These are phyloP conservation scores for Tolypocladium ovalisporum DNA, from an alignment of 2,329 filamentous ascomycete species.

Conservation along the genomic window DNA sequence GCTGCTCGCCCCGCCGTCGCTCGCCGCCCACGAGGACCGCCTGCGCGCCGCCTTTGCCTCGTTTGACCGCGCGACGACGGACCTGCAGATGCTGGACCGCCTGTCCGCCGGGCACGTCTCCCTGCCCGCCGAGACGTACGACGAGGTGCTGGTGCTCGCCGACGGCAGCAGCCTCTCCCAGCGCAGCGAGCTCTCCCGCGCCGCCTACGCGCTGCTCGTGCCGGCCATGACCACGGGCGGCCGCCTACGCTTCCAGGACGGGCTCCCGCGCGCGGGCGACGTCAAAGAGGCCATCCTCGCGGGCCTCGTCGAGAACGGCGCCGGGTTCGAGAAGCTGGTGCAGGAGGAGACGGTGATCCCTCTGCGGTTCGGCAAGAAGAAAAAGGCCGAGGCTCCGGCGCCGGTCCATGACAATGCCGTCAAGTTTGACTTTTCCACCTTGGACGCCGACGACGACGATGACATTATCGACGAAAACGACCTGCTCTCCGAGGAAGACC, in stretches of 20 bases:
- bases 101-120: constrained; percentile 70
- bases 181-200: constrained; percentile 46
- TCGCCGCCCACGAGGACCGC: constrained; percentile 74
- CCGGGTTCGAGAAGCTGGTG: constrained; percentile 66
- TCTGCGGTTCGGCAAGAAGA: constrained; percentile 29
- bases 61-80: constrained; percentile 66
- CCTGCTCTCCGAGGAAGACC: constrained; percentile 75
- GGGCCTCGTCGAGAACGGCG: constrained; percentile 54
- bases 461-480: constrained; percentile 87
- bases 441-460: constrained; percentile 37
- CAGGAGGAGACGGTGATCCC: constrained; percentile 46
- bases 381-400: constrained; percentile 14
- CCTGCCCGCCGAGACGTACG: constrained; percentile 69
- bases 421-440: constrained; percentile 45
- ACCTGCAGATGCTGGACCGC: constrained; percentile 96
- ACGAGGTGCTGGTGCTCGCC: constrained; percentile 70
- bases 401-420: constrained; percentile 35
- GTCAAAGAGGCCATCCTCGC: constrained; percentile 75
- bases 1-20: constrained; percentile 80
- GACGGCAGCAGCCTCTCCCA: constrained; percentile 53
- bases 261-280: constrained; percentile 38
- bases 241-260: constrained; percentile 58
- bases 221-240: constrained; percentile 60
- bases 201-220: constrained; percentile 60
- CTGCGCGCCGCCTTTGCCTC: constrained; percentile 60